These are phyloP conservation scores for Orbilia blumenaviensis DNA, from an alignment of 2,329 filamentous ascomycete genomes.

Conservation along the genomic window DNA sequence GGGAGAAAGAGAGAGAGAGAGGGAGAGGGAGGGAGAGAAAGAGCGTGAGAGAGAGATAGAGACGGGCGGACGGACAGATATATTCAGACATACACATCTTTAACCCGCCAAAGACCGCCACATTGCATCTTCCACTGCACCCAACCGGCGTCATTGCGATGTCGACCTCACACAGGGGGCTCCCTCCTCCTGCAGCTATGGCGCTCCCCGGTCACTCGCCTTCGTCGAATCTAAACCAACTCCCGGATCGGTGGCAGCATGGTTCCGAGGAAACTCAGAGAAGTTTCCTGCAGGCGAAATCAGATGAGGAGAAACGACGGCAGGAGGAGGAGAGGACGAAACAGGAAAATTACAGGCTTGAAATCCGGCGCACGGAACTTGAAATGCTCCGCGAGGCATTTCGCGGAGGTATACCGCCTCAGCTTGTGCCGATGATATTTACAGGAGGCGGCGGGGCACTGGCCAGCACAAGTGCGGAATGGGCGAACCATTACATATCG, in stretches of 20 bases:
- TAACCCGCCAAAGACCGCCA: neutral
- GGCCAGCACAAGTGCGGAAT: conserved; percentile 65
- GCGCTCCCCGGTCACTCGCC: conserved; percentile 61
- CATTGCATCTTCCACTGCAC: conserved; percentile 9
- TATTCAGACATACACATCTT: too few species aligned
- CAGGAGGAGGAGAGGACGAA: conserved; percentile 67
- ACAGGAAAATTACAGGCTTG: conserved; percentile 65
- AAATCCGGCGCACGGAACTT: conserved; percentile 67
- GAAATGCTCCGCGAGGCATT: conserved; percentile 67
- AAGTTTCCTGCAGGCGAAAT: conserved; percentile 65
- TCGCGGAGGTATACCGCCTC: conserved; percentile 65
- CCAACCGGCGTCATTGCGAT: conserved; percentile 58
- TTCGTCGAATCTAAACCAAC: conserved; percentile 55
- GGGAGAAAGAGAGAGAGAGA: too few species aligned
- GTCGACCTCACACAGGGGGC: conserved; percentile 66
- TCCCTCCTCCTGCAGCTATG: conserved; percentile 67
- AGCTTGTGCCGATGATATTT: conserved; percentile 67
- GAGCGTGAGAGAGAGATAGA: too few species aligned
- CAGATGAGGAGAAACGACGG: conserved; percentile 66
- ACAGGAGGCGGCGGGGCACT: conserved; percentile 64
- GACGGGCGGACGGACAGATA: too few species aligned
- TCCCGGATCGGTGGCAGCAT: conserved; percentile 62
- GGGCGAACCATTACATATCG: conserved; percentile 65
- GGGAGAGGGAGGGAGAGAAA: too few species aligned
- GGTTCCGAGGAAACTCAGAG: conserved; percentile 66